Evolutionary conservation across 176 grass and related monocot genomes (phyloP), one percentile per base, ranked within the genome.

Genomic region (Carex littledalei): DNA sequence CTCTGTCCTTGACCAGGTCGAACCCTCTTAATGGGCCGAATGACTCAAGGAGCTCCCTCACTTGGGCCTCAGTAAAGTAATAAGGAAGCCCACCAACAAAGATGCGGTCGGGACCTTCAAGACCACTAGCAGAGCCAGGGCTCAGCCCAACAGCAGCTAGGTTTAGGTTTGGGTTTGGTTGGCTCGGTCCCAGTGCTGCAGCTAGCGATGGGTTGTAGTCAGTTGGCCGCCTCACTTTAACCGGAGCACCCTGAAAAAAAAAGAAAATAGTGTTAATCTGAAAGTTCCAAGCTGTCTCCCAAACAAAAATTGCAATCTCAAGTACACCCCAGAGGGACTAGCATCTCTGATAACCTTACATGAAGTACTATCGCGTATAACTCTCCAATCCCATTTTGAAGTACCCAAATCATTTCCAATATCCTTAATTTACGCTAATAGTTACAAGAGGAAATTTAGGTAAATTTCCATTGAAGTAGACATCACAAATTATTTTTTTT

Each of bases 151-250:
- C 93, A 68, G 91, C 96, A 84, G 89, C 85, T 87, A 98, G 93
- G 64, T 98, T 95, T 32, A 98, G 96, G 82, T 98, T 95, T 5
- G 96, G 93, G 29, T 92, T 98, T 80, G 96, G 96, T 63, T 98
- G 96, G 77, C 91, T 95, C 49, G 96, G 96, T 8, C 96, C 93
- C 29, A 98, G 81, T n/a, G 95, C 93, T 67, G 96, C 91, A 65
- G 96, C 96, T 47, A 98, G 88, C 24, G 96, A 98, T 86, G 96
- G 96, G 83, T 95, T 98, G 60, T 98, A 98, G 65, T 98, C 93
- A 0, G 90, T 95, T 47, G 96, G 96, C 69, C 96, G 93, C 91
- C 96, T 87, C 41, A 98, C 91, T 83, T 98, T 98, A 34, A 98
- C 96, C 14, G 93, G 93, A 76, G 96, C 91, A 41, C 96, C 96